Percentiles rank a stretch among this genome's conserved stretches.
These are phyloP conservation scores for Grosmannia clavigera DNA, from an alignment of 2,329 filamentous ascomycete genomes.

Conservation along the genomic window DNA sequence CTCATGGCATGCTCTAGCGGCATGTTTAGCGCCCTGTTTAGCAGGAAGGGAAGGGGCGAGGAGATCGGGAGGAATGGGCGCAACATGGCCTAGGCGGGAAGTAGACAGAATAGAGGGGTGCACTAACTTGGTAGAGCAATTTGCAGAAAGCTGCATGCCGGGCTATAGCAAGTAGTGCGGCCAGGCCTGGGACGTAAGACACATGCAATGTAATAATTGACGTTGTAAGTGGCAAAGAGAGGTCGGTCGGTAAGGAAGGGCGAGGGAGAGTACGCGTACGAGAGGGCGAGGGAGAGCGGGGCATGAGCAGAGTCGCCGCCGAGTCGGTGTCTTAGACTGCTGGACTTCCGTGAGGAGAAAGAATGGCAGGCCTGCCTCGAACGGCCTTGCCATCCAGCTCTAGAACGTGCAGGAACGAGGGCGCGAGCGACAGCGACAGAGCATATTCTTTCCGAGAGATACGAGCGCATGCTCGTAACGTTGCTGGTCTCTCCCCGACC, in stretches of 20 bases:
- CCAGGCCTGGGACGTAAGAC: too few species aligned
- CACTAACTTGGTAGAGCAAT: background rate
- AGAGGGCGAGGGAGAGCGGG: background rate
- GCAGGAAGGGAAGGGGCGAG: constrained; percentile 2
- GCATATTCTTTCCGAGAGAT: background rate
- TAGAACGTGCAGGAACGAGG: too few species aligned
- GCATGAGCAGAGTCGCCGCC: background rate
- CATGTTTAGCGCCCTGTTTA: constrained; percentile 1
- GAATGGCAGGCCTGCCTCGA: background rate
- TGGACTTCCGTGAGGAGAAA: background rate
- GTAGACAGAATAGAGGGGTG: background rate
- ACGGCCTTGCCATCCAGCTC: background rate
- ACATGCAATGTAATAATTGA: background rate
- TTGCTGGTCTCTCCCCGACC: background rate
- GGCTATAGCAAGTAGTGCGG: background rate
- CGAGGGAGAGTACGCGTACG: background rate
- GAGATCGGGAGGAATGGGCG: background rate
- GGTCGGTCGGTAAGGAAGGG: background rate
- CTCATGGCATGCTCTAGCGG: constrained; percentile 5
- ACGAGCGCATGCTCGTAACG: background rate
- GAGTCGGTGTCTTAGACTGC: background rate
- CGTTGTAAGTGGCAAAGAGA: background rate
- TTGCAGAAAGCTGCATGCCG: background rate
- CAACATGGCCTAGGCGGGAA: background rate
- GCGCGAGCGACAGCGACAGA: background rate